Base-by-base conservation (phyloP, 768 basidiomycete genomes). In the Mycena belliarum region DNA sequence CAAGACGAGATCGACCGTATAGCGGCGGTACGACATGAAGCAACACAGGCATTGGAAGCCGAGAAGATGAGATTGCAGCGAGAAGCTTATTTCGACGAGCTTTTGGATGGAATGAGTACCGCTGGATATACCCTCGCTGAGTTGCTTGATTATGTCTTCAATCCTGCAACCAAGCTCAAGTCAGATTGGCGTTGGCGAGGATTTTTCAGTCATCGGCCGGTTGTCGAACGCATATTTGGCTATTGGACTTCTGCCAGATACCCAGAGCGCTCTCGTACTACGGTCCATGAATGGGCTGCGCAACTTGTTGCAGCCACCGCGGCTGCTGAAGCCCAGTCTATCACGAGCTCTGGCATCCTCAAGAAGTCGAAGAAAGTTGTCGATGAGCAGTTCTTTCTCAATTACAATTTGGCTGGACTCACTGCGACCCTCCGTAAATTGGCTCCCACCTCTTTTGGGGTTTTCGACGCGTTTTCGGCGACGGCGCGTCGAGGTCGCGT, bases 201-300 rank as follows among this genome's bases (percentile, higher is more conserved):
- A 4, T 55, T 55, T 16, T 59, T 65, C 33, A 38, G 26, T 40
- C 55, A 63, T 50, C 47, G 25, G 6, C 16, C 25, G 0, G 14
- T 43, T 2, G 61, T 63, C 1, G 28, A 47, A 8, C 45, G 41
- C 3, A 52, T 63, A 14, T 49, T 63, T 16, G 32, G 50, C 10
- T 54, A 62, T 37, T 62, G 61, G 61, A 59, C 52, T 11, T 42
- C 57, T 4, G 43, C 61, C 10, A 18, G 25, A 35, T 62, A 52
- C 40, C 14, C 2, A 6, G 18, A 28, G n/a, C 47, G 28, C 4
- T 35, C 40, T 4, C 47, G 42, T 1, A 25, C 29, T 18, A 28
- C 29, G 2, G 14, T 57, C 15, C 25, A 45, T 20, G 23, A 51
- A 1, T 57, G 48, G 49, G 55, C 55, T 1, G 24, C n/a, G 9